Evolutionary conservation across 129 eudicot species (phyloP), one percentile per base, ranked within the genome.

Genomic region (Apium graveolens): DNA sequence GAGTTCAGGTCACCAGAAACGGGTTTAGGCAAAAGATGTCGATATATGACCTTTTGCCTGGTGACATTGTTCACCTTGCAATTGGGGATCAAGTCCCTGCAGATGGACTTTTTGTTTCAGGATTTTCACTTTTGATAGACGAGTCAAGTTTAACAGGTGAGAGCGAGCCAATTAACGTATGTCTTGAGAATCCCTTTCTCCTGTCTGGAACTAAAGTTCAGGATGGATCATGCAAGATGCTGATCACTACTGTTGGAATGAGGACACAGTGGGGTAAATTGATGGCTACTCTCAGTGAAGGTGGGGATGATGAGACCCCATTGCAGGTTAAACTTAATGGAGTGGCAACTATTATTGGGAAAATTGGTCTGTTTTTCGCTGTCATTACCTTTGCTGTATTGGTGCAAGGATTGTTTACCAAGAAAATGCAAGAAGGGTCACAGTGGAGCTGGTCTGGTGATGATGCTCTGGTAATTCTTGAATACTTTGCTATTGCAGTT

Each of bases 81-180:
- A 83, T 93, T 38, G 98, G 98, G 12, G 98, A 93, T 85, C 96
- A 90, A 78, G 94, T 93, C 82, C 98, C 98, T 32, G 98, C 98
- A 74, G 98, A 93, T 83, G 98, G 98, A 62, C 86, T 93, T 80
- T 93, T 93, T 34, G 78, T 91, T 55, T 87, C 94, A 4, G 98
- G 98, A n/a, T 93, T 81, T 82, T 89, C 98, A 27, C 80, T 91
- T 75, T 55, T 89, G 70, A 91, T 93, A 70, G 83, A 93, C 76
- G 98, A 93, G 81, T 93, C 98, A 41, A 93, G 98, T 81, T 83
- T 93, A 69, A 90, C 98, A 13, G 98, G 98, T 57, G 98, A 93
- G 84, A 93, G 98, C 69, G 98, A 93, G 57, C 98, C 98, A 0
- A 80, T 85, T 78, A 78, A 81, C 76, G 91, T 89, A 60, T 84